phyloP scores from a whole-genome alignment of 495 filamentous ascomycete genomes.

The Evernia prunastri region DNA sequence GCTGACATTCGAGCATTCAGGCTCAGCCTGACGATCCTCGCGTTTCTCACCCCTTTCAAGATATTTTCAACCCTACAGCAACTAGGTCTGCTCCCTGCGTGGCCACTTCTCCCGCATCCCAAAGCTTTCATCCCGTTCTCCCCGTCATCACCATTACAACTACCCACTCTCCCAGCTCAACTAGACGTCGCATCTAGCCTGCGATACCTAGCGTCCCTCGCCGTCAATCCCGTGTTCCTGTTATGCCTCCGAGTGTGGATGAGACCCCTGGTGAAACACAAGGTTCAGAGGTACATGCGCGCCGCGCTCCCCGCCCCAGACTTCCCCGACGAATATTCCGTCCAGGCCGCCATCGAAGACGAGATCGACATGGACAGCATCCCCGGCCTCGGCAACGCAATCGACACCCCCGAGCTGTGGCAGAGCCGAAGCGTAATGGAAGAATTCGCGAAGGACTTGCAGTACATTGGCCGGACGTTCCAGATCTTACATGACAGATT shows the following conservation, averaged over 20 bases:
- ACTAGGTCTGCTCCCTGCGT: conserved; percentile 35
- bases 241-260: conserved; percentile 37
- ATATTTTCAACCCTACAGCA: conserved; percentile 47
- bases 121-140: conserved; percentile 39
- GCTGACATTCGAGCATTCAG: conserved; percentile 8
- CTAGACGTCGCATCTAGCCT: not conserved
- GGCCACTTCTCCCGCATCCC: conserved; percentile 26
- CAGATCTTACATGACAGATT: conserved; percentile 13
- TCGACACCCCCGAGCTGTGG: not conserved
- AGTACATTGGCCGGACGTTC: conserved; percentile 17
- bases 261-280: conserved; percentile 39
- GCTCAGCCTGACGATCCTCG: conserved; percentile 27
- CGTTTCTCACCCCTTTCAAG: conserved; percentile 41
- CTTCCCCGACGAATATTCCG: conserved; percentile 40
- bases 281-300: conserved; percentile 41
- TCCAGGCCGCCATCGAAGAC: conserved; percentile 43
- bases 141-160: conserved; percentile 32
- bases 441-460: conserved; percentile 20
- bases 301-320: conserved; percentile 41
- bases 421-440: conserved; percentile 7
- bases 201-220: conserved; percentile 27
- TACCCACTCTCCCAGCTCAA: conserved; percentile 30
- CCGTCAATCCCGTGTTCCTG: conserved; percentile 34
- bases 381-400: conserved; percentile 15
- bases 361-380: conserved; percentile 31